phyloP scores from a whole-genome alignment of 75 land plant species.

The Larix kaempferi region DNA sequence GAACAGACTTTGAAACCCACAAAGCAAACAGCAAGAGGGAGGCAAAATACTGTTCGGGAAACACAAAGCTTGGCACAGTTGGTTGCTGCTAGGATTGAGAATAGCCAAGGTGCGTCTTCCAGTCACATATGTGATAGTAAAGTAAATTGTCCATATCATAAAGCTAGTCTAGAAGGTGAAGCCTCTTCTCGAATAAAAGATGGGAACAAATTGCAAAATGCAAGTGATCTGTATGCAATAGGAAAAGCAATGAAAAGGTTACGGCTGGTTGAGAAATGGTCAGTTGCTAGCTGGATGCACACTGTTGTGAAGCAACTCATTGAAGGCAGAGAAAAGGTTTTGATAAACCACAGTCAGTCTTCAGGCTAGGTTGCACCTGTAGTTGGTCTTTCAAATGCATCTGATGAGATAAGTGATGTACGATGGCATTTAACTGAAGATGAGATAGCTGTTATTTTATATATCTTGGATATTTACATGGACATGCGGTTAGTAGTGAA shows the following conservation, averaged over 20 bases:
- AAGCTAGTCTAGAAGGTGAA: constrained; percentile 24
- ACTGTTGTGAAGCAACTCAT: constrained; percentile 51
- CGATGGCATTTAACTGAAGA: constrained; percentile 83
- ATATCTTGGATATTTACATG: constrained; percentile 63
- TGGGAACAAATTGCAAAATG: constrained; percentile 10
- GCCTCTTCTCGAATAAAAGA: constrained; percentile 27
- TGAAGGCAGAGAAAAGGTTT: constrained; percentile 52
- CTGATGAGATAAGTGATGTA: constrained; percentile 37
- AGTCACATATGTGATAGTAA: constrained; percentile 78
- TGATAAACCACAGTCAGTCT: constrained; percentile 33
- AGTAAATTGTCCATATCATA: constrained; percentile 79
- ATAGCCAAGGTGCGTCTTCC: constrained; percentile 92
- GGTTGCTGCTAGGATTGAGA: constrained; percentile 78
- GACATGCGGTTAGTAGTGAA: constrained; percentile 57
- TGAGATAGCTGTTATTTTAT: constrained; percentile 62
- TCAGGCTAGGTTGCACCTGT: constrained; percentile 6
- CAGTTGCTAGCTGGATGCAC: constrained; percentile 62
- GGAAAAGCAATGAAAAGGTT: constrained; percentile 60
- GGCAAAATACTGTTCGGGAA: constrained; percentile 81
- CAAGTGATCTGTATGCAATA: constrained; percentile 58
- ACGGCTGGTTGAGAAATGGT: constrained; percentile 57
- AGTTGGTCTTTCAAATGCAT: constrained; percentile 12
- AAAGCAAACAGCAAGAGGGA: constrained; percentile 68
- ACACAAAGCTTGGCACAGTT: constrained; percentile 90
- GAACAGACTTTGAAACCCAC: constrained; percentile 66